These are phyloP conservation scores for Pluteus cervinus DNA, from an alignment of 768 basidiomycete genomes.

Conservation along the genomic window DNA sequence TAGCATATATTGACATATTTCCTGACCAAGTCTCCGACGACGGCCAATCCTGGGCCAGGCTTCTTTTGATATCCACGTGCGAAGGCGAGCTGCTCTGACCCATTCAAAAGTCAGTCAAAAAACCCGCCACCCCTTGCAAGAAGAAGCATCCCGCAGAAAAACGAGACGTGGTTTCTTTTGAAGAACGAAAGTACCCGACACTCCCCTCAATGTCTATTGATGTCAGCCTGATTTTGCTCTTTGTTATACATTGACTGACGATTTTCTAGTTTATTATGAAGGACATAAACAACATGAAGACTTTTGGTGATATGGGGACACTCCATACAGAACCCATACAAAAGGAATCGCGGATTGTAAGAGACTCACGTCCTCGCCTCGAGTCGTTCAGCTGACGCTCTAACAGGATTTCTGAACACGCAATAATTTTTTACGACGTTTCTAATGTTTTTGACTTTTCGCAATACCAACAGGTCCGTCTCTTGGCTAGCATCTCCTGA, in stretches of 20 bases:
- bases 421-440: conserved; percentile 75
- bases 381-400: conserved; percentile 2
- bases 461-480: conserved; percentile 88
- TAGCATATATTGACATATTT: background rate
- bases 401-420: conserved; percentile 71
- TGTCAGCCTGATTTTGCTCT: conserved; percentile 30
- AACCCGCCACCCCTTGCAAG: conserved; percentile 53
- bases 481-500: background rate
- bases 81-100: conserved; percentile 70
- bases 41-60: conserved; percentile 63
- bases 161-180: conserved; percentile 61
- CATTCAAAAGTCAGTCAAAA: too few species aligned
- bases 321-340: conserved; percentile 83
- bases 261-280: conserved; percentile 64
- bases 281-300: conserved; percentile 86
- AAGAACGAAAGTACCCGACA: conserved; percentile 62
- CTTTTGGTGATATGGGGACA: conserved; percentile 80
- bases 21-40: conserved; percentile 84
- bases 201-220: conserved; percentile 79
- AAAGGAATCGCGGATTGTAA: conserved; percentile 72
- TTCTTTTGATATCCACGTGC: conserved; percentile 84
- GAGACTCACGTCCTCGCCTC: conserved; percentile 23
- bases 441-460: conserved; percentile 67
- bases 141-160: conserved; percentile 61
- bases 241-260: background rate